Evolutionary conservation across 768 basidiomycete species (phyloP).

Genomic region (Termitomyces sp.): DNA sequence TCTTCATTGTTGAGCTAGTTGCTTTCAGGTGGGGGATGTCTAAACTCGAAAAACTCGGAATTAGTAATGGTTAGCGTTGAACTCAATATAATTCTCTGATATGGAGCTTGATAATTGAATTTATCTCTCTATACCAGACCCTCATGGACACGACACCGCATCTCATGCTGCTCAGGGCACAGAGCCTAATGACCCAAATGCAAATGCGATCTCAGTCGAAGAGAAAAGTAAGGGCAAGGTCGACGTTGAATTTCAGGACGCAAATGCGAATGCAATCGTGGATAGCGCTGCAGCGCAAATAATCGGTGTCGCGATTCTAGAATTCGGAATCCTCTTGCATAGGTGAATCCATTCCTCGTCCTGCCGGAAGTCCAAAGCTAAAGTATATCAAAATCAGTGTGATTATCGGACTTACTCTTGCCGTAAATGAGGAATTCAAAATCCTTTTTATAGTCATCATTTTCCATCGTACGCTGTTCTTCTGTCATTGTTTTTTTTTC

Average conservation of each 20-base stretch:
- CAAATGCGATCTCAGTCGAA: background rate
- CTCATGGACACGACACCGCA: constrained; percentile 62
- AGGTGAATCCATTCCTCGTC: constrained; percentile 35
- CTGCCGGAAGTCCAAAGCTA: background rate
- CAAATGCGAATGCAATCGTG: constrained; percentile 16
- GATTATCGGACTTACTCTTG: constrained; percentile 86
- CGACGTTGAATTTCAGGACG: constrained; percentile 23
- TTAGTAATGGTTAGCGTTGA: constrained; percentile 49
- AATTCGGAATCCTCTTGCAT: constrained; percentile 90
- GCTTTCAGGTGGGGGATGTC: constrained; percentile 86
- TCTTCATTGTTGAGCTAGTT: constrained; percentile 82
- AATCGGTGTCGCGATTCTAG: constrained; percentile 86
- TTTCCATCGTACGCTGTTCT: constrained; percentile 83
- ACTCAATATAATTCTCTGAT: background rate
- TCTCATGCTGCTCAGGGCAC: constrained; percentile 69
- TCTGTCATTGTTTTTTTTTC: background rate
- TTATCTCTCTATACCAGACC: constrained; percentile 36
- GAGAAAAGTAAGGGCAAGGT: background rate
- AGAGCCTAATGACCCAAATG: constrained; percentile 31
- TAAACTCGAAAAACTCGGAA: constrained; percentile 62
- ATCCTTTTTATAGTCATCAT: constrained; percentile 88
- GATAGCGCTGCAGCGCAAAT: constrained; percentile 65
- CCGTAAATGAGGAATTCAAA: constrained; percentile 75
- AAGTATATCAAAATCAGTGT: constrained; percentile 42
- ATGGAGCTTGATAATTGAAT: background rate